phyloP scores from a whole-genome alignment of 371 early-diverging fungal genomes.

The Blastocladiella emersonii region DNA sequence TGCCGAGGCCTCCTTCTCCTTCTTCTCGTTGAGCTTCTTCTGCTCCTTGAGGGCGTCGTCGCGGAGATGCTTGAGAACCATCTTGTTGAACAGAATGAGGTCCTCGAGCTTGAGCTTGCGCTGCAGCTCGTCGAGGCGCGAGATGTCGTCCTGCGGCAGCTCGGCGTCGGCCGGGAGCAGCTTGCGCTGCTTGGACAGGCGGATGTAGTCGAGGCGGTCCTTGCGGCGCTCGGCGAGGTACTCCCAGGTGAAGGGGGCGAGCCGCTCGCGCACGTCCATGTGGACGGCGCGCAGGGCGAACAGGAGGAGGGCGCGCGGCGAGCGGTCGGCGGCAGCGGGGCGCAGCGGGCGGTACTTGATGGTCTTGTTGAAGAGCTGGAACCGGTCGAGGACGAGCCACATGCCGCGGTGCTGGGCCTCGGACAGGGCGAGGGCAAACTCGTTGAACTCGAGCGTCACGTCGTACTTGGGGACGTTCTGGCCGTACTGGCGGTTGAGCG shows the following conservation, averaged over 20 bases:
- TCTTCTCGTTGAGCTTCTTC: constrained; percentile 1
- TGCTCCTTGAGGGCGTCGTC: constrained; percentile 40
- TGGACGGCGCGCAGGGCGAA: constrained; percentile 60
- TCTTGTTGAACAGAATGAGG: constrained; percentile 73
- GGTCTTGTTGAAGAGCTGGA: constrained; percentile 19
- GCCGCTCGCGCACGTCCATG: constrained; percentile 73
- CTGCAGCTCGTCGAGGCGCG: constrained; percentile 54
- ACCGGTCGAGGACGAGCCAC: constrained; percentile 54
- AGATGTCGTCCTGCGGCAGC: constrained; percentile 18
- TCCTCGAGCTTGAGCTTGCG: constrained; percentile 70
- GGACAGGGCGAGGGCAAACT: constrained; percentile 76
- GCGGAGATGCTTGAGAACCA: constrained; percentile 55
- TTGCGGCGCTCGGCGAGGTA: constrained; percentile 69
- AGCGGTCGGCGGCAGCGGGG: constrained; percentile 56
- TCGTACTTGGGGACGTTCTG: constrained; percentile 10
- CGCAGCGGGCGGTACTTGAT: constrained; percentile 63
- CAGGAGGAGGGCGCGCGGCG: constrained; percentile 71
- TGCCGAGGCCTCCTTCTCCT: too few relatives aligned
- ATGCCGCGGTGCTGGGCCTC: constrained; percentile 78
- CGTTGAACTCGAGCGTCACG: constrained; percentile 51
- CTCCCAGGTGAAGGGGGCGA: constrained; percentile 73
- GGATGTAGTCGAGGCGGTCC: constrained; percentile 63
- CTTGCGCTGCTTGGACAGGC: constrained; percentile 54
- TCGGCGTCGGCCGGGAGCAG: constrained; percentile 24
- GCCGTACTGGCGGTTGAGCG: constrained; percentile 14